Evolutionary conservation across 1,284 basidiomycete genomes (phyloP).

Genomic region (Takashimella koratensis): DNA sequence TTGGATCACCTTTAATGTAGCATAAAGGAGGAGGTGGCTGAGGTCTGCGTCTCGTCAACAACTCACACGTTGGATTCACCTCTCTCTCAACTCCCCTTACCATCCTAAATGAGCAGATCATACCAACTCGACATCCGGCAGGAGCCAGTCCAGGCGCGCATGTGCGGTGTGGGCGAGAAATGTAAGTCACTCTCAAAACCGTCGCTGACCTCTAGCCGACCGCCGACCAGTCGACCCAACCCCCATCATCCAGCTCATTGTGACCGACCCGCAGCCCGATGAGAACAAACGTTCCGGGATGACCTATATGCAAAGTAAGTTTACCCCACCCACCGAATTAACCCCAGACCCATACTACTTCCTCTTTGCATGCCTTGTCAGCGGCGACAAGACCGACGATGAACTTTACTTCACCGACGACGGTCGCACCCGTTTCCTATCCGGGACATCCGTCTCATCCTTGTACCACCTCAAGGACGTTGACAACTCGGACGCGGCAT

Average conservation of each 20-base stretch:
- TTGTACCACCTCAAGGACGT: constrained; percentile 94
- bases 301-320: constrained; percentile 47
- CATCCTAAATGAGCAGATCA: constrained; percentile 53
- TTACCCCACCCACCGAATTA: not conserved
- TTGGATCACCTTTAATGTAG: not conserved
- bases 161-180: constrained; percentile 89
- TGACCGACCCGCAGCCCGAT: constrained; percentile 45
- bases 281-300: constrained; percentile 16
- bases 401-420: constrained; percentile 86
- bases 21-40: not conserved
- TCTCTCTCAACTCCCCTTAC: not conserved
- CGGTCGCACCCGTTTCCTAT: constrained; percentile 56
- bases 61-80: no score
- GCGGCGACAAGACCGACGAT: constrained; percentile 70
- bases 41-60: not conserved
- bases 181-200: constrained; percentile 48
- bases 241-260: constrained; percentile 89
- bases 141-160: constrained; percentile 79
- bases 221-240: constrained; percentile 92
- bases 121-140: constrained; percentile 80
- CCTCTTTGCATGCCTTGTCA: constrained; percentile 84
- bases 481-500: constrained; percentile 79
- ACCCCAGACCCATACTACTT: constrained; percentile 87
- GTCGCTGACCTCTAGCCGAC: constrained; percentile 60
- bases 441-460: constrained; percentile 67